These are phyloP conservation scores for Withania somnifera DNA, from an alignment of 305 asterid genomes.

Conservation along the genomic window DNA sequence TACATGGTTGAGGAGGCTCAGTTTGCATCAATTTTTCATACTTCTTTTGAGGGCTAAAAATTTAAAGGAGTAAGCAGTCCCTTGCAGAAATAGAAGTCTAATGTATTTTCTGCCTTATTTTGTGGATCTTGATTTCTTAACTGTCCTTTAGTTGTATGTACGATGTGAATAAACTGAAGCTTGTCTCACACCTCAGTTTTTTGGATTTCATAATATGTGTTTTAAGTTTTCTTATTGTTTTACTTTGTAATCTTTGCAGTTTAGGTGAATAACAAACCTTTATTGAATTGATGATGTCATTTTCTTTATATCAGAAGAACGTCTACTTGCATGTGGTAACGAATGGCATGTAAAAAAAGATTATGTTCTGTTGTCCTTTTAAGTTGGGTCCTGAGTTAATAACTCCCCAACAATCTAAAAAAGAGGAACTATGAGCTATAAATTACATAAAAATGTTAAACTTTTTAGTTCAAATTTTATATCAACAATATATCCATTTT, in stretches of 20 bases:
- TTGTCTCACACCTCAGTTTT: neutral
- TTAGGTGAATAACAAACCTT: neutral
- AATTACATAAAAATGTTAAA: neutral
- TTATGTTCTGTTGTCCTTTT: neutral
- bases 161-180: neutral
- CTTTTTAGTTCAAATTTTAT: neutral
- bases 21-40: too few species aligned
- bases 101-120: neutral
- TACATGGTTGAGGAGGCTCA: too few species aligned
- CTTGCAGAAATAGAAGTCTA: neutral
- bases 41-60: neutral
- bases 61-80: neutral
- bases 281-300: neutral
- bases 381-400: neutral
- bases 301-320: neutral
- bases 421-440: neutral
- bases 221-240: neutral
- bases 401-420: neutral
- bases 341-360: neutral
- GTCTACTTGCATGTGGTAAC: neutral
- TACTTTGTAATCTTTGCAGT: neutral
- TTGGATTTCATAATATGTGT: neutral
- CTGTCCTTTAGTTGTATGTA: neutral
- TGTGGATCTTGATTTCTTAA: neutral
- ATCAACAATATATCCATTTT: neutral